Percentiles rank a stretch among this genome's conserved stretches.
phyloP scores from a whole-genome alignment of 495 filamentous ascomycete genomes.

The Talaromyces liani region DNA sequence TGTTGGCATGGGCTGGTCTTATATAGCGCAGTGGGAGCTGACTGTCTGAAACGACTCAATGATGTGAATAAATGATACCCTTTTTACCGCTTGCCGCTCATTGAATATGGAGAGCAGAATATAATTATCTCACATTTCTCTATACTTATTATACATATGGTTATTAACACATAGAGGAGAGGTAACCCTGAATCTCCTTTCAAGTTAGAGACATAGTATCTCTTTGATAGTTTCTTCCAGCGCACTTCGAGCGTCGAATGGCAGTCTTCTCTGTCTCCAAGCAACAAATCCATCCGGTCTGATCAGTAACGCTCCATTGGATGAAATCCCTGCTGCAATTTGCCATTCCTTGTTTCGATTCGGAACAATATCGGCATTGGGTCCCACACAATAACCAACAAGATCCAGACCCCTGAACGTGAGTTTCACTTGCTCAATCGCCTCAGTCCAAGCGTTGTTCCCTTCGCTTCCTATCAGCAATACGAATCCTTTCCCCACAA shows the following conservation, averaged over 20 bases:
- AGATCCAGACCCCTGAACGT: constrained; percentile 5
- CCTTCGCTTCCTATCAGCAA: constrained; percentile 14
- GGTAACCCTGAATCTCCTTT: neutral
- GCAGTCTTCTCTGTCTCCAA: constrained; percentile 15
- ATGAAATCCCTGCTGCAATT: constrained; percentile 12
- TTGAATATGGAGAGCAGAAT: neutral
- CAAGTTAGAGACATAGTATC: neutral
- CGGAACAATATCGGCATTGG: constrained; percentile 7
- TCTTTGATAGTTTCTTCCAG: neutral
- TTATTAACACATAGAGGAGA: neutral
- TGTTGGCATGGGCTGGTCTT: constrained; percentile 52
- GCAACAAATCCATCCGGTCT: constrained; percentile 26
- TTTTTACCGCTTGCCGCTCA: neutral
- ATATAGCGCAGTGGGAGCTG: constrained; percentile 65
- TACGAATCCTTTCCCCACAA: constrained; percentile 15
- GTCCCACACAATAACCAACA: constrained; percentile 8
- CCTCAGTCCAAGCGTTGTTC: constrained; percentile 1
- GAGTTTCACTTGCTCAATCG: constrained; percentile 1
- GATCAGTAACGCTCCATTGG: constrained; percentile 17
- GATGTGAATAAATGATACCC: constrained; percentile 2
- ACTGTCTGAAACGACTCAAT: constrained; percentile 21
- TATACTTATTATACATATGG: neutral
- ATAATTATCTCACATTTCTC: neutral
- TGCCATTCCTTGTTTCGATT: constrained; percentile 8
- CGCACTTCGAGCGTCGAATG: neutral